Percentiles rank a stretch among this genome's conserved stretches.
Conservation (phyloP, 148 eudicot species). For the Persicaria maculosa region DNA sequence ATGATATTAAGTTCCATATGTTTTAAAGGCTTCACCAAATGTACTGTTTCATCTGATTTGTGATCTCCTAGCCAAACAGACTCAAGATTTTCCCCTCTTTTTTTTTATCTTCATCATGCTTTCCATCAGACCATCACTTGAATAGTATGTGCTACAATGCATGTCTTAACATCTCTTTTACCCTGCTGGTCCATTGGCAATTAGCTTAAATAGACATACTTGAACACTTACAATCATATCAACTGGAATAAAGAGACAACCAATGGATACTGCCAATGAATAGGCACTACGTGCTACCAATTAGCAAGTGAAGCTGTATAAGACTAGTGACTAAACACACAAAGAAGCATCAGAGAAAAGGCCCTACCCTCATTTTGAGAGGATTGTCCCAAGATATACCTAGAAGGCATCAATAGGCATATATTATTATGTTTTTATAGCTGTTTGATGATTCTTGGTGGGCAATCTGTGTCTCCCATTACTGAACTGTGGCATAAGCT, state of each 20-base stretch:
- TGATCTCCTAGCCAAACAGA: background rate
- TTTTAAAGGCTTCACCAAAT: background rate
- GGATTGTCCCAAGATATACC: background rate
- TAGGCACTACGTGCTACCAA: background rate
- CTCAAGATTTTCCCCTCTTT: background rate
- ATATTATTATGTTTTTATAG: background rate
- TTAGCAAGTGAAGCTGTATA: background rate
- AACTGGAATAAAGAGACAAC: background rate
- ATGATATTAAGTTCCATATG: no score
- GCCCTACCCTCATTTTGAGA: background rate
- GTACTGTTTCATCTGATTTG: background rate
- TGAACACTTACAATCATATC: background rate
- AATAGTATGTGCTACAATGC: background rate
- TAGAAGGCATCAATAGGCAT: background rate
- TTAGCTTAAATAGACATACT: background rate
- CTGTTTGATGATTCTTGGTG: background rate
- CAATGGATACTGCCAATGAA: background rate
- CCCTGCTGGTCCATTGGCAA: background rate
- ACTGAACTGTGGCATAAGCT: no score
- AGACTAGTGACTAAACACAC: background rate
- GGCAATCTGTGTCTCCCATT: no score
- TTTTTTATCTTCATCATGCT: background rate
- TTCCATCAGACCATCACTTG: background rate
- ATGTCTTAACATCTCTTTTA: background rate
- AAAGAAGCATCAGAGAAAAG: background rate